Base-by-base conservation (phyloP, 768 basidiomycete species). In the Mycena chlorophos region DNA sequence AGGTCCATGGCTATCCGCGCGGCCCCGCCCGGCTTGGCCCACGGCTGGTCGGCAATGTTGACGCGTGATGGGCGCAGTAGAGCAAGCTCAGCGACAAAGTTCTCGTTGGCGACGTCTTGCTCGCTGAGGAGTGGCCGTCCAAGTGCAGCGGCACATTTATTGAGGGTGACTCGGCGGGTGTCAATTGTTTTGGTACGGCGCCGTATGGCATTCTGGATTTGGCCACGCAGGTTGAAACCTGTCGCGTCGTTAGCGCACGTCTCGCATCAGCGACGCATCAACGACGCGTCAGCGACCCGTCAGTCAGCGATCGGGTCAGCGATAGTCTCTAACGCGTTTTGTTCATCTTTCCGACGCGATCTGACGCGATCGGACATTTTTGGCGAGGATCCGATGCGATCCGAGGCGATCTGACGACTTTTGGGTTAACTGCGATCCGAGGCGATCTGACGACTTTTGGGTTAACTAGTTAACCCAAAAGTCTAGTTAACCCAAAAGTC, bases 191-290 rank as follows among this genome's bases (percentile, higher is more conserved):
- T 39, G 5, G 57, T 57, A 12, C 65, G 60, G 14, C 28, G 39
- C 55, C 63, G 51, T 3, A 64, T 19, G 3, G 51, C 55, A 34
- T 65, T 63, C 10, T 53, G 45, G 20, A 67, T 67, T 5, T 64
- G 58, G 13, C 31, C 55, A 5, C 65, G 54, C 23, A 62, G 34
- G 26, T 65, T 63, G 34, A 65, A 67, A 2, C 62, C 65, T 66
- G 45, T 5, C 12, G n/a, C 12, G 10, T n/a, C 12, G 34, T 37
- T 10, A 37, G 10, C 10, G n/a, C n/a, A 10, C 10, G n/a, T 10
- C 12, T 10, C 12, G 10, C 34, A n/a, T 37, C 34, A 37, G 12
- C n/a, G 34, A 10, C n/a, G 34, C 34, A n/a, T 37, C 34, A 37
- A n/a, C n/a, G 34, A 37, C 34, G 12, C 10, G 10, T n/a, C 10